Percentiles rank a stretch among this genome's conserved stretches.
These are phyloP conservation scores for Chalciporus piperatoides DNA, from an alignment of 1,284 basidiomycete species.

Conservation along the genomic window DNA sequence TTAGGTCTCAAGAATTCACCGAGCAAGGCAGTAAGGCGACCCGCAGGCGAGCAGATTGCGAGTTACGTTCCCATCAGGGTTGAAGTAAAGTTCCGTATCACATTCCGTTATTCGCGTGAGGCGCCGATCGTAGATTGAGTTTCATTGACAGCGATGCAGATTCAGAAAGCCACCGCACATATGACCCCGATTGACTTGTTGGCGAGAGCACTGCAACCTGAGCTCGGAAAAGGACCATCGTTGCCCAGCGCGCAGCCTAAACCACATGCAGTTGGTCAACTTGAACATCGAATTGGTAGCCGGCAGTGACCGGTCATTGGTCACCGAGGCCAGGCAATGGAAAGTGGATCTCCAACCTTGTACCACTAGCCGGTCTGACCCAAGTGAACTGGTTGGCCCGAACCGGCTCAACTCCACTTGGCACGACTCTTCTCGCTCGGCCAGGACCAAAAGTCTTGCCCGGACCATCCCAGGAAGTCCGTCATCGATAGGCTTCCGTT, in stretches of 20 bases:
- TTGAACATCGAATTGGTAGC: neutral
- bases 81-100: conserved; percentile 2
- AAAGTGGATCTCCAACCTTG: neutral
- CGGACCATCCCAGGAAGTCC: neutral
- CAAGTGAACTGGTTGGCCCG: neutral
- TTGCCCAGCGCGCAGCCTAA: neutral
- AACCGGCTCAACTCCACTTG: neutral
- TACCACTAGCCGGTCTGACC: neutral
- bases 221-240: neutral
- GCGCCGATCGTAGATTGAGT: conserved; percentile 14
- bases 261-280: neutral
- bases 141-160: conserved; percentile 1
- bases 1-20: neutral
- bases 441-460: too few species aligned
- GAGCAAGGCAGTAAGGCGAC: neutral
- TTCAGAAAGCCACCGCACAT: neutral
- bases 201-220: conserved; percentile 1
- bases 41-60: neutral
- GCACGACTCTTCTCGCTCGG: neutral
- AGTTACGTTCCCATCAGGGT: conserved; percentile 6
- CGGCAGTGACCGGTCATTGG: neutral
- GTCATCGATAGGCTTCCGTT: neutral
- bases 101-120: conserved; percentile 2
- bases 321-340: neutral
- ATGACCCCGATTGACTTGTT: neutral